Evolutionary conservation across 2,329 filamentous ascomycete species (phyloP).

Genomic region (Chaetomiaceae sp.): DNA sequence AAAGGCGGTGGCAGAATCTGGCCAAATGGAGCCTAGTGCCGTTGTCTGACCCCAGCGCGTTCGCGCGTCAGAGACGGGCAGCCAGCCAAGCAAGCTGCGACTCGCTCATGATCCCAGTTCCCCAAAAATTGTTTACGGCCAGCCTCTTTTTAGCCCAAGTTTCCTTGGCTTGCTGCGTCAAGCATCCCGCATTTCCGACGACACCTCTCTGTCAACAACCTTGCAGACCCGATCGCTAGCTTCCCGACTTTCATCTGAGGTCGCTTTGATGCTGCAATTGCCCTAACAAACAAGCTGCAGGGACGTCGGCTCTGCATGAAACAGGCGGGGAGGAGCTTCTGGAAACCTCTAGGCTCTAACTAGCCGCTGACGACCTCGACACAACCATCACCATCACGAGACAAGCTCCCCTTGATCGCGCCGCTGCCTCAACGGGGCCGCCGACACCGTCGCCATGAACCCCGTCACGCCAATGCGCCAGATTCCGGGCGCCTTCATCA

Average conservation of each 20-base stretch:
- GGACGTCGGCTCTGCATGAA: constrained; percentile 10
- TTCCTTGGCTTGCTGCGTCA: constrained; percentile 13
- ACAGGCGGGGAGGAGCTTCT: constrained; percentile 9
- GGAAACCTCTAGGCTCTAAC: neutral
- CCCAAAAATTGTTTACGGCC: constrained; percentile 32
- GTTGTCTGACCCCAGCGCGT: constrained; percentile 21
- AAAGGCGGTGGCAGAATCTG: constrained; percentile 18
- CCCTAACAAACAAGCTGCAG: constrained; percentile 8
- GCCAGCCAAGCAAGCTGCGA: constrained; percentile 6
- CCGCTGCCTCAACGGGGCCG: constrained; percentile 1
- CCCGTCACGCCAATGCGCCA: constrained; percentile 65
- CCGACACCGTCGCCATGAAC: constrained; percentile 40
- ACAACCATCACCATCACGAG: neutral
- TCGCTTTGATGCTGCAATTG: constrained; percentile 19
- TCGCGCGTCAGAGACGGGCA: constrained; percentile 16
- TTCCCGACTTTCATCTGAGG: neutral
- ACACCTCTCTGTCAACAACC: neutral
- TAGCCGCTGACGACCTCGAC: neutral
- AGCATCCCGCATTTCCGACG: constrained; percentile 9
- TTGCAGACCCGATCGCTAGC: constrained; percentile 5
- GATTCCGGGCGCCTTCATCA: constrained; percentile 70
- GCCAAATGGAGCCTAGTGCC: constrained; percentile 18
- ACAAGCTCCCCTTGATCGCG: constrained; percentile 3
- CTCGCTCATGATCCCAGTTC: constrained; percentile 24
- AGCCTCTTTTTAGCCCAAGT: constrained; percentile 19